phyloP scores from a whole-genome alignment of 805 yeast species.

The Diddensiella caesifluorescens region DNA sequence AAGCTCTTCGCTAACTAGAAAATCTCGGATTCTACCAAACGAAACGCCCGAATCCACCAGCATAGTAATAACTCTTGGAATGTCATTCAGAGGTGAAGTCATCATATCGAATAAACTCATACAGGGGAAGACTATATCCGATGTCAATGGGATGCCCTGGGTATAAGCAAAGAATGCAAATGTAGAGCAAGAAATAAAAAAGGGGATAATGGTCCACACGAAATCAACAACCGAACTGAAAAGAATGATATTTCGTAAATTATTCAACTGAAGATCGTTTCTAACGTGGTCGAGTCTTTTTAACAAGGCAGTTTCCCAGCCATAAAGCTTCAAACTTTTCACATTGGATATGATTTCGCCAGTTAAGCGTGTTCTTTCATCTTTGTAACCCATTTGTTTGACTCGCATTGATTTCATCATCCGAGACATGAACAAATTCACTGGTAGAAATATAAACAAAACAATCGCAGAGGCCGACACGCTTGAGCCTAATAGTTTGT shows the following conservation, averaged over 20 bases:
- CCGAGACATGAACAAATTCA: slow-evolving; percentile 65
- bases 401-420: slow-evolving; percentile 70
- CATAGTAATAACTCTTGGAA: slow-evolving; percentile 45
- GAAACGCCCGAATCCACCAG: slow-evolving; percentile 36
- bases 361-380: slow-evolving; percentile 81
- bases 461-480: slow-evolving; percentile 91
- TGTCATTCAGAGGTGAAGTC: slow-evolving; percentile 44
- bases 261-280: slow-evolving; percentile 77
- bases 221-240: slow-evolving; percentile 66
- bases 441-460: slow-evolving; percentile 71
- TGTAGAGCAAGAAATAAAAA: slow-evolving; percentile 81
- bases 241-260: slow-evolving; percentile 67
- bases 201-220: slow-evolving; percentile 83
- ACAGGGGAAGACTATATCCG: slow-evolving; percentile 78
- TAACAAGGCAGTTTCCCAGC: slow-evolving; percentile 90
- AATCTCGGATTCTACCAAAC: slow-evolving; percentile 41
- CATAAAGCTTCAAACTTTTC: slow-evolving; percentile 86
- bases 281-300: slow-evolving; percentile 72
- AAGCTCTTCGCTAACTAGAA: slow-evolving; percentile 40
- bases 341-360: slow-evolving; percentile 84
- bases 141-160: slow-evolving; percentile 62
- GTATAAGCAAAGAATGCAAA: slow-evolving; percentile 72
- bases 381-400: slow-evolving; percentile 81
- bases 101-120: slow-evolving; percentile 47
- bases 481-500: slow-evolving; percentile 72